phyloP scores from a whole-genome alignment of 805 yeast genomes.

The Geotrichum ghanense region DNA sequence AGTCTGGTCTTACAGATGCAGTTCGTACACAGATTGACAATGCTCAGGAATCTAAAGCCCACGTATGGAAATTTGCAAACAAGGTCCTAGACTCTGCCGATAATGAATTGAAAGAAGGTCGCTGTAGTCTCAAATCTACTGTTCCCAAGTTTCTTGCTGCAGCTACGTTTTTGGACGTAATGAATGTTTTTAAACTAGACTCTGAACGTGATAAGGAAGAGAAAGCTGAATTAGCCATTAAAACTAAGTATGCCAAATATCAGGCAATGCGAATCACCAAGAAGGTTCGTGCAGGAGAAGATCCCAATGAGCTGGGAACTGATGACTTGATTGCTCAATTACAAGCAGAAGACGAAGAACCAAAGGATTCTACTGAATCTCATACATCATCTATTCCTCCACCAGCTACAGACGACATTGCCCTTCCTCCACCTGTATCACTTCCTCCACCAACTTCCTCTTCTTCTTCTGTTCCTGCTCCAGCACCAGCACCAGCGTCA shows the following conservation, averaged over 20 bases:
- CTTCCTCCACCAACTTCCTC: slow-evolving; percentile 8
- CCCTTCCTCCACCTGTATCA: slow-evolving; percentile 8
- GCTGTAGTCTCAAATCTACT: slow-evolving; percentile 27
- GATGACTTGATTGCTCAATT: slow-evolving; percentile 25
- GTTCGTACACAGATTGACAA: slow-evolving; percentile 27
- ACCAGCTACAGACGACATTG: background rate
- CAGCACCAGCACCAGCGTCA: no score
- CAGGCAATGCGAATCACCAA: slow-evolving; percentile 49
- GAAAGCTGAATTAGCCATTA: slow-evolving; percentile 19
- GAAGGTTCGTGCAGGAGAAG: slow-evolving; percentile 36
- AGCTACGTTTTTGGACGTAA: slow-evolving; percentile 39
- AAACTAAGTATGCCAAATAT: slow-evolving; percentile 50
- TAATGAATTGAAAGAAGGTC: slow-evolving; percentile 33
- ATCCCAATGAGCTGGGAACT: slow-evolving; percentile 45
- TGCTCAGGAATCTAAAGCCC: slow-evolving; percentile 43
- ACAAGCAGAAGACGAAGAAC: slow-evolving; percentile 8
- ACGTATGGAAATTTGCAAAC: slow-evolving; percentile 46
- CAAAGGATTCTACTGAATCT: slow-evolving; percentile 8
- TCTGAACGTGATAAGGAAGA: slow-evolving; percentile 23
- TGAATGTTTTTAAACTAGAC: slow-evolving; percentile 29
- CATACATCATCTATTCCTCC: slow-evolving; percentile 8
- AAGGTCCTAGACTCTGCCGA: slow-evolving; percentile 45
- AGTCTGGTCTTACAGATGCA: slow-evolving; percentile 31
- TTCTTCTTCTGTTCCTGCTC: background rate
- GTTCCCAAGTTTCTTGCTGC: slow-evolving; percentile 44